phyloP scores from a whole-genome alignment of 2,329 filamentous ascomycete species.

The Scorias spongiosa region DNA sequence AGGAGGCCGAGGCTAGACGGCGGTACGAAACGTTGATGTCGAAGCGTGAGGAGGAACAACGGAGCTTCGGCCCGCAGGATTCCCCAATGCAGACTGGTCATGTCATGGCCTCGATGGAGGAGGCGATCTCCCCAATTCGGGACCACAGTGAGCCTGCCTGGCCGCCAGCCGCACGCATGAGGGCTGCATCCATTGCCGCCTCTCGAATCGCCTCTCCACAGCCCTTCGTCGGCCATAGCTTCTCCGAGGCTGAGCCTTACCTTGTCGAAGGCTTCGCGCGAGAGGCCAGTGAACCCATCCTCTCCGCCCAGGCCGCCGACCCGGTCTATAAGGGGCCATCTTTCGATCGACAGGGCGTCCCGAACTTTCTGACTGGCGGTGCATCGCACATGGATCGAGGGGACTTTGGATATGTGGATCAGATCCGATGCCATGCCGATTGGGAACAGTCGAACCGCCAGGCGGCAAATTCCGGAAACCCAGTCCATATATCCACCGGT shows the following conservation, averaged over 20 bases:
- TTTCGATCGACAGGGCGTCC: slow-evolving; percentile 22
- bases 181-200: slow-evolving; percentile 13
- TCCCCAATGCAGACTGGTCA: slow-evolving; percentile 14
- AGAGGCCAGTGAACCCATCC: slow-evolving; percentile 49
- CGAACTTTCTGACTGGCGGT: slow-evolving; percentile 3
- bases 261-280: slow-evolving; percentile 70
- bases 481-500: too few species aligned
- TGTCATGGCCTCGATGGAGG: neutral
- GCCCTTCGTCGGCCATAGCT: slow-evolving; percentile 1
- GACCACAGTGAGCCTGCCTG: slow-evolving; percentile 12
- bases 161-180: slow-evolving; percentile 15
- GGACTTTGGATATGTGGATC: slow-evolving; percentile 29
- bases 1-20: slow-evolving; percentile 40
- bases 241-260: slow-evolving; percentile 56
- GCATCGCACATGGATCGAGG: slow-evolving; percentile 23
- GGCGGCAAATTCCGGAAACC: slow-evolving; percentile 3
- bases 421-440: slow-evolving; percentile 35
- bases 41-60: slow-evolving; percentile 3
- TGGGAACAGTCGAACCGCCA: slow-evolving; percentile 31
- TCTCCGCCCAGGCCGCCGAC: slow-evolving; percentile 39
- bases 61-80: slow-evolving; percentile 5
- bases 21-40: slow-evolving; percentile 40
- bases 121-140: slow-evolving; percentile 14
- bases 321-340: slow-evolving; percentile 45
- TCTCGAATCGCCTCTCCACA: neutral